Conservation (phyloP, 768 basidiomycete species). For the Terana coerulea region DNA sequence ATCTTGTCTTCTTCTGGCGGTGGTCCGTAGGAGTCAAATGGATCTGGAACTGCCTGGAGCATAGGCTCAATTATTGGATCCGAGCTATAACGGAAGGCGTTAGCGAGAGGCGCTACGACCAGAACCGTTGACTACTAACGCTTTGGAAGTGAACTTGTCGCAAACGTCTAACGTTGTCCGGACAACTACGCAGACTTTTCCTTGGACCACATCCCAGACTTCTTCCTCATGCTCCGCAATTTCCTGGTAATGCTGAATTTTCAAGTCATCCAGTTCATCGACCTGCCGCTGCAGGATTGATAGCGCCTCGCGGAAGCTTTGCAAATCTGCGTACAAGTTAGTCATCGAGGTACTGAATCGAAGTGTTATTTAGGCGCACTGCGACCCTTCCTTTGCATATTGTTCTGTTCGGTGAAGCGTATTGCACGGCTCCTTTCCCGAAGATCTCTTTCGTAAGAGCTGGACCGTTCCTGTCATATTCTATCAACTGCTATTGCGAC, state of each 20-base stretch:
- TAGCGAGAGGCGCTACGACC: not conserved
- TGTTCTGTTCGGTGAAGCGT: slow-evolving; percentile 78
- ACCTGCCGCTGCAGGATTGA: slow-evolving; percentile 82
- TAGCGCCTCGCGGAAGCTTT: slow-evolving; percentile 83
- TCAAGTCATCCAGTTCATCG: slow-evolving; percentile 85
- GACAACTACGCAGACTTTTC: slow-evolving; percentile 82
- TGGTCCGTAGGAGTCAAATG: slow-evolving; percentile 89
- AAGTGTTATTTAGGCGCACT: slow-evolving; percentile 45
- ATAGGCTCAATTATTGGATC: slow-evolving; percentile 91
- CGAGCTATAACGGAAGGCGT: slow-evolving; percentile 41
- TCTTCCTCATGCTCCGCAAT: slow-evolving; percentile 92
- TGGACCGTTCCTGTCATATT: slow-evolving; percentile 66
- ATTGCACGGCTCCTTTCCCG: slow-evolving; percentile 84
- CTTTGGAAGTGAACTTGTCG: slow-evolving; percentile 80
- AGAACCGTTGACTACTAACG: slow-evolving; percentile 47
- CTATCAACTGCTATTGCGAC: not conserved
- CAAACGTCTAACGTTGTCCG: slow-evolving; percentile 92
- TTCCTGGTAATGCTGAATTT: slow-evolving; percentile 80
- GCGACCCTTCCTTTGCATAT: slow-evolving; percentile 80
- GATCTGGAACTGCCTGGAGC: slow-evolving; percentile 86
- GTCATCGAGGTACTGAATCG: not conserved
- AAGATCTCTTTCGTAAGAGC: slow-evolving; percentile 77
- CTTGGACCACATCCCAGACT: slow-evolving; percentile 90
- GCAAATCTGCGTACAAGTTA: slow-evolving; percentile 60
- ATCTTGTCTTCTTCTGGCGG: slow-evolving; percentile 87